Base-by-base conservation (phyloP, 2,329 filamentous ascomycete genomes). In the Diaporthe ilicicola region DNA sequence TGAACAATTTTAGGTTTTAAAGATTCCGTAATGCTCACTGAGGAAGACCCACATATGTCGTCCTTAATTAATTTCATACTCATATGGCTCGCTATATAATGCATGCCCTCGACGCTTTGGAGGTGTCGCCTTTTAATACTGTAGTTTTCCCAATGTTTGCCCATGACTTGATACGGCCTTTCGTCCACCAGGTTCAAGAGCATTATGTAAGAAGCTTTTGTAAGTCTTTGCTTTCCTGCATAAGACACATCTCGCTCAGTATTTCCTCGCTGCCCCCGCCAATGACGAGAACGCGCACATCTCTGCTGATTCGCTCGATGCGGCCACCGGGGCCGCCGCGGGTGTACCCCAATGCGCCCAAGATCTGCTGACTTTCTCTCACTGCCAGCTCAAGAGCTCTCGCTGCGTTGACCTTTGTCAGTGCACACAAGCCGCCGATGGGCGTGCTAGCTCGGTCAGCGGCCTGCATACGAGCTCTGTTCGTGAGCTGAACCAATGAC, bases 231-330 rank as follows among this genome's bases (percentile, higher is more conserved):
- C 42, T 48, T 22, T 62, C 42, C 27, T 62, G 59, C 59, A 62
- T 62, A 6, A 62, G 59, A 19, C 59, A 62, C 59, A 62, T 48
- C 12, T 86, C 84, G 0, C 79, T 80, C 61, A 85, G 78, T 71
- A 86, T 85, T 74, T 86, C 84, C 69, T 86, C 84, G 70, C 83
- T 84, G 0, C 84, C 84, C 24, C 83, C 84, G 17, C 83, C 82
- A 0, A 85, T 76, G 4, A 83, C 83, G 80, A 85, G 82, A 73
- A 85, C 84, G 29, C 84, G 77, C 53, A 86, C 74, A 75, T 86
- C 84, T 0, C 84, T 77, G 74, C 81, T 83, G 62, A 85, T 82
- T 73, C 85, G 83, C 76, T 86, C 84, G 27, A 62, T 34, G 4
- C 56, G 56, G 5, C 10, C 56, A 12, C 56, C 56, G 15, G 42